A percentile compares a stretch with the other conserved stretches of the same genome.
phyloP scores from a whole-genome alignment of 2,329 filamentous ascomycete genomes.

The Phialophora tarda region DNA sequence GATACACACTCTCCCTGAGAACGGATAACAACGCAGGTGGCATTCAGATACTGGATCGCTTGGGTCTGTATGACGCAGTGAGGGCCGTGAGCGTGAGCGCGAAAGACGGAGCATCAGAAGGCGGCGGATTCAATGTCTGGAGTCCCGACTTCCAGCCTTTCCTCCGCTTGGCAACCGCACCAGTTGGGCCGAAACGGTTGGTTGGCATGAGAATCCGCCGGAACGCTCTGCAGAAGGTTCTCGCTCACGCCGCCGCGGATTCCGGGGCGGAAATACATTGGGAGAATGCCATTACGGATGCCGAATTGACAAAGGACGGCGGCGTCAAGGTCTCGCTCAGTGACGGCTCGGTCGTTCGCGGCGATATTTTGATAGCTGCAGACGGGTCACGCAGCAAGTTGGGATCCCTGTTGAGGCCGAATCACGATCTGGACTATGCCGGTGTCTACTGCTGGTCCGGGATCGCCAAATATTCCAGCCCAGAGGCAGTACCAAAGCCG shows the following conservation, averaged over 20 bases:
- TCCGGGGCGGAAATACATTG: slow-evolving; percentile 32
- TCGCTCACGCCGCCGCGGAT: slow-evolving; percentile 39
- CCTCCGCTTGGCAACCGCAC: not conserved
- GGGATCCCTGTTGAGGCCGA: slow-evolving; percentile 47
- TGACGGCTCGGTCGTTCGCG: slow-evolving; percentile 21
- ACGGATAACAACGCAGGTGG: slow-evolving; percentile 38
- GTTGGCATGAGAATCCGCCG: slow-evolving; percentile 34
- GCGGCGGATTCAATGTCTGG: slow-evolving; percentile 37
- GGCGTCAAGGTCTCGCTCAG: slow-evolving; percentile 24
- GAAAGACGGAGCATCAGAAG: not conserved
- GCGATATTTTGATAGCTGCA: slow-evolving; percentile 53
- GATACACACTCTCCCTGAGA: slow-evolving; percentile 42
- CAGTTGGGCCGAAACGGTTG: slow-evolving; percentile 15
- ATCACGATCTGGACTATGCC: slow-evolving; percentile 49
- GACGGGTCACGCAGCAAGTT: slow-evolving; percentile 56
- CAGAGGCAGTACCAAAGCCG: slow-evolving; percentile 42
- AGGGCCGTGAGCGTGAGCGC: slow-evolving; percentile 33
- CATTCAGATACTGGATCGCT: slow-evolving; percentile 40
- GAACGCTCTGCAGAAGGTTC: slow-evolving; percentile 32
- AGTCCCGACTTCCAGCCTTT: slow-evolving; percentile 28
- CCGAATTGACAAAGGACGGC: slow-evolving; percentile 23
- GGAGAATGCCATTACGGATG: slow-evolving; percentile 26
- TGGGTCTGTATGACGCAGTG: slow-evolving; percentile 39
- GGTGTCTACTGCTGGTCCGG: slow-evolving; percentile 51
- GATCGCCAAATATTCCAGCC: slow-evolving; percentile 45